Percentiles rank a stretch among this genome's conserved stretches.
Conservation (phyloP, 1,284 basidiomycete species). For the Crocinoboletus sp. region DNA sequence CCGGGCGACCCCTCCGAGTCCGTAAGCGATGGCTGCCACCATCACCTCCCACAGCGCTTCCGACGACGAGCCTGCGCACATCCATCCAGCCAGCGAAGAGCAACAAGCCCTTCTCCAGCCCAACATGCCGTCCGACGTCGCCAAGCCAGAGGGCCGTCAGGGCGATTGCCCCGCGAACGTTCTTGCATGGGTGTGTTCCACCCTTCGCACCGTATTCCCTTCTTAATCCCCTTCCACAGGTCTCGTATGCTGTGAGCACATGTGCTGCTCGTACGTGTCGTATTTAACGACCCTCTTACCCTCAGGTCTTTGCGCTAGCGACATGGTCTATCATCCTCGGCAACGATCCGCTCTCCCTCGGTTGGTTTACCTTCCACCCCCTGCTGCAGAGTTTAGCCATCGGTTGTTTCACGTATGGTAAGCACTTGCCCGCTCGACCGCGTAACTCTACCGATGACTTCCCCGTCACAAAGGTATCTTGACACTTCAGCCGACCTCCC, state of each 20-base stretch:
- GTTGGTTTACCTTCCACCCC: slow-evolving; percentile 66
- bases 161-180: slow-evolving; percentile 20
- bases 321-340: slow-evolving; percentile 54
- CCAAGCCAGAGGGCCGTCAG: slow-evolving; percentile 22
- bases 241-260: slow-evolving; percentile 20
- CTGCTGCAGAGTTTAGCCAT: slow-evolving; percentile 54
- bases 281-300: not conserved
- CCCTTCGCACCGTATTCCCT: not conserved
- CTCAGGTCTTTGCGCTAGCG: slow-evolving; percentile 41
- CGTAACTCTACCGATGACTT: not conserved
- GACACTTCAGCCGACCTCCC: slow-evolving; percentile 70
- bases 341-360: slow-evolving; percentile 44
- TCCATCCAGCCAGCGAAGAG: slow-evolving; percentile 12
- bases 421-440: slow-evolving; percentile 6
- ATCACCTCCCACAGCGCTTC: not conserved
- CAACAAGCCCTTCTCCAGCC: slow-evolving; percentile 17
- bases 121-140: slow-evolving; percentile 20
- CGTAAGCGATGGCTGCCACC: slow-evolving; percentile 12
- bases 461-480: slow-evolving; percentile 43
- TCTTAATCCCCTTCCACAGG: slow-evolving; percentile 6
- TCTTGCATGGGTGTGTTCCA: slow-evolving; percentile 20
- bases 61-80: not conserved
- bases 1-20: too few species aligned
- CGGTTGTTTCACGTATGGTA: slow-evolving; percentile 56
- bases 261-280: not conserved